Base-by-base conservation (phyloP, 1,139 yeast genomes). In the Suhomyces yuchorum region DNA sequence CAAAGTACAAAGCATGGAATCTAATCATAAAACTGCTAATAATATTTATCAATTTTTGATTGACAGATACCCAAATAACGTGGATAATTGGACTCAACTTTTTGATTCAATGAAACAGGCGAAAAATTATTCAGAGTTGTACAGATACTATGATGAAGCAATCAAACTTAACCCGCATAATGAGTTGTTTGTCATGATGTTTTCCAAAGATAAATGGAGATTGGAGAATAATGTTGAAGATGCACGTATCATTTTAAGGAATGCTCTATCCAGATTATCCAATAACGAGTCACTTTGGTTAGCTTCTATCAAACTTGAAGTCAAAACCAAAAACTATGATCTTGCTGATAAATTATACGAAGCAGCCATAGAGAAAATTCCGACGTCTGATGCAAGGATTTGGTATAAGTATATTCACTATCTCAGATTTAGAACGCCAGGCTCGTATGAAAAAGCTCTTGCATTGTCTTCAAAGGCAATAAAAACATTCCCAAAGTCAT, bases 181-280 rank as follows among this genome's bases (percentile, higher is more conserved):
- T 19, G 81, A 79, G 28, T 58, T 78, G 4, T 73, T 90, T 46
- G 76, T 82, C 67, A 65, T 90, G 47, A 80, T 85, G 82, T 88
- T 80, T 60, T 87, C 96, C 0, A 84, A 84, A 53, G 95, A 87
- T 56, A 71, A 76, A 49, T 82, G 90, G 84, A 67, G 68, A 22
- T 46, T 70, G 34, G 71, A 62, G 1, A 67, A 73, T 1, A 82
- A 87, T 56, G 58, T 77, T 1, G 64, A 59, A 0, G 75, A 71
- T 1, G 88, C 96, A 0, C 70, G 85, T 47, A 58, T 61, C 0
- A 77, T 88, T 1, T 66, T 90, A 6, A 59, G 67, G 3, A 64
- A 71, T 9, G 87, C 87, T 0, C 63, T 79, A 39, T 59, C 69
- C 4, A n/a, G 37, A 1, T 51, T 61, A 4, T 80, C 84, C 0